Conservation (phyloP, 1,139 yeast genomes). For the Candida neerlandica region DNA sequence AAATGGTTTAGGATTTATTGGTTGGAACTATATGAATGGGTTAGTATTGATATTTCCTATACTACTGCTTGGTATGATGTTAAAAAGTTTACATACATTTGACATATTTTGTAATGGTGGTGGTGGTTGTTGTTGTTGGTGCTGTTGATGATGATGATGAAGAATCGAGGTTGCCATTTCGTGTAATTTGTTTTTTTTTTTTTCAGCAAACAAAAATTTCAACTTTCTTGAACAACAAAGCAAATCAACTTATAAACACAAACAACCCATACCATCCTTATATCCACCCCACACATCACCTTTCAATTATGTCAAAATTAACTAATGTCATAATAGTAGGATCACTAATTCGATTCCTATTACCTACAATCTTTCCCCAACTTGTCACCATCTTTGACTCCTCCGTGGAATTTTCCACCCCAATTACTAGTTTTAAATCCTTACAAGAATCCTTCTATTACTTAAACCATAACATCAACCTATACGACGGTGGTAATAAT, state of each 20-base stretch:
- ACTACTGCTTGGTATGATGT: neutral
- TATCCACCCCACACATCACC: neutral
- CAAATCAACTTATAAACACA: neutral
- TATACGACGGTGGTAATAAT: constrained; percentile 84
- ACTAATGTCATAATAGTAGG: constrained; percentile 32
- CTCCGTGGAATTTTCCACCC: constrained; percentile 76
- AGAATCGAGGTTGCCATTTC: neutral
- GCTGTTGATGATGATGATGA: neutral
- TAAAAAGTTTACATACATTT: constrained; percentile 8
- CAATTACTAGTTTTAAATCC: constrained; percentile 66
- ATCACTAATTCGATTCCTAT: constrained; percentile 30
- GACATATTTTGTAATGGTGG: constrained; percentile 4
- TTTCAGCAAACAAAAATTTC: constrained; percentile 1
- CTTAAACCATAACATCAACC: constrained; percentile 57
- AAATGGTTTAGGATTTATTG: constrained; percentile 90
- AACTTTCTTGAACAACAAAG: neutral
- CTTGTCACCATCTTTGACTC: constrained; percentile 33
- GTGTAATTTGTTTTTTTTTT: constrained; percentile 5
- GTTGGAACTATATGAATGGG: constrained; percentile 54
- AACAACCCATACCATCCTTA: neutral
- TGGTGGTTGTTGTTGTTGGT: neutral
- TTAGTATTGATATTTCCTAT: constrained; percentile 8
- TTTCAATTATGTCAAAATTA: constrained; percentile 22
- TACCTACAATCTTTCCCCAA: constrained; percentile 38
- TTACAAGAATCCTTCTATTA: constrained; percentile 81